Percentiles rank a stretch among this genome's conserved stretches.
Evolutionary conservation across 805 yeast genomes (phyloP).

Genomic region (Zygoascus ofunaensis): DNA sequence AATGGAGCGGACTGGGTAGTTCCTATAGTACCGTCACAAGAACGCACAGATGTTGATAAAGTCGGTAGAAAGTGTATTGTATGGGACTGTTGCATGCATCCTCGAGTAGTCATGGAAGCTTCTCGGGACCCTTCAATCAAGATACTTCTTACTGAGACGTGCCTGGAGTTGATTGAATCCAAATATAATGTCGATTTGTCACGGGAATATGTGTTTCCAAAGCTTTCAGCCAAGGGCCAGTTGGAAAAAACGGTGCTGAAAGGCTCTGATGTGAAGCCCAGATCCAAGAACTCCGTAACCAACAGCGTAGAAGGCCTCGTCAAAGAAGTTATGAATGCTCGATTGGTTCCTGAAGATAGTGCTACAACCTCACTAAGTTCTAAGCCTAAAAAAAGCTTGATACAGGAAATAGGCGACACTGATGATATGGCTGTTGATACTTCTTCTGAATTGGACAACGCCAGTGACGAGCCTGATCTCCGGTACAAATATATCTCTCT

Average conservation of each 20-base stretch:
- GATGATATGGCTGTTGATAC: background rate
- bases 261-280: conserved; percentile 1
- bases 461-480: background rate
- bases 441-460: too few species aligned
- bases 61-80: conserved; percentile 52
- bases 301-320: conserved; percentile 1
- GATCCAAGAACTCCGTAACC: background rate
- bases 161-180: conserved; percentile 69
- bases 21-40: conserved; percentile 63
- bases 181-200: conserved; percentile 43
- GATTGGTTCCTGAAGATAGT: background rate
- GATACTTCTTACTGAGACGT: conserved; percentile 69
- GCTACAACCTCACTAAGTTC: background rate
- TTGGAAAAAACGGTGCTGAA: conserved; percentile 34
- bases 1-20: conserved; percentile 75
- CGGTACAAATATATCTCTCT: background rate
- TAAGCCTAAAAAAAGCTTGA: conserved; percentile 4
- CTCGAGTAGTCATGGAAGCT: conserved; percentile 53
- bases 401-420: conserved; percentile 9
- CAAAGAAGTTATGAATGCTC: background rate
- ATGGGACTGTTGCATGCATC: conserved; percentile 72
- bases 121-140: conserved; percentile 48
- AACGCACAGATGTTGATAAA: conserved; percentile 52
- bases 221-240: conserved; percentile 61
- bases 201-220: conserved; percentile 57